Conservation (phyloP, 805 yeast species). For the Sugiyamaella chiloensis region DNA sequence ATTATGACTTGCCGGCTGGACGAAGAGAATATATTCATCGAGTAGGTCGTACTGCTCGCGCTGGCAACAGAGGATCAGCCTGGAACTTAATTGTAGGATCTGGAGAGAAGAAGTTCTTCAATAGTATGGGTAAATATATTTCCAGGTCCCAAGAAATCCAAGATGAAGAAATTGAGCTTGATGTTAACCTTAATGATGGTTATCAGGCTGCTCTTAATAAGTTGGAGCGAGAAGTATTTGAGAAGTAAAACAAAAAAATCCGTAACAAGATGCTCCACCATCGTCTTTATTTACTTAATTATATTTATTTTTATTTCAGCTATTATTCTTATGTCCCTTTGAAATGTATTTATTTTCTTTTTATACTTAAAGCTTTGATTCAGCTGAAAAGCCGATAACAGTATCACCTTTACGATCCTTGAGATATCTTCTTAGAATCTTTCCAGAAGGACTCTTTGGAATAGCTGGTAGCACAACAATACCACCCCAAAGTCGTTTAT, state of each 20-base stretch:
- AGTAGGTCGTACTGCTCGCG: constrained; percentile 97
- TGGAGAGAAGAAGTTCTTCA: constrained; percentile 61
- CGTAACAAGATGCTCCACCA: too few species aligned
- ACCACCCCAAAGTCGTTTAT: constrained; percentile 31
- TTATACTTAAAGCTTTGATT: background rate
- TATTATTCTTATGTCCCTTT: background rate
- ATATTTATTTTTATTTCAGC: background rate
- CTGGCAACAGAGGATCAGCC: constrained; percentile 73
- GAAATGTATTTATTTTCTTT: background rate
- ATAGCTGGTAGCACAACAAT: constrained; percentile 71
- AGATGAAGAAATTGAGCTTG: constrained; percentile 3
- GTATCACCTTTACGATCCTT: constrained; percentile 44
- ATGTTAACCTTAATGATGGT: constrained; percentile 13
- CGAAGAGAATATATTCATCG: constrained; percentile 92
- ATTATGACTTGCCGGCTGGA: constrained; percentile 87
- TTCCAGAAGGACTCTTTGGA: constrained; percentile 91
- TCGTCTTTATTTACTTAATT: too few species aligned
- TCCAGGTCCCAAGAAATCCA: constrained; percentile 25
- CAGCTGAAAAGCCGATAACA: constrained; percentile 2
- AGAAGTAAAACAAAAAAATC: too few species aligned
- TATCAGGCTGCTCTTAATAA: constrained; percentile 20
- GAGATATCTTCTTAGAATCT: constrained; percentile 84
- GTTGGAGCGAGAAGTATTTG: constrained; percentile 22
- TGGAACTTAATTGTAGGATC: constrained; percentile 69
- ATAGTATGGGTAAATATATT: constrained; percentile 33